Evolutionary conservation across 768 basidiomycete genomes (phyloP).

Genomic region (Podaxis sp.): DNA sequence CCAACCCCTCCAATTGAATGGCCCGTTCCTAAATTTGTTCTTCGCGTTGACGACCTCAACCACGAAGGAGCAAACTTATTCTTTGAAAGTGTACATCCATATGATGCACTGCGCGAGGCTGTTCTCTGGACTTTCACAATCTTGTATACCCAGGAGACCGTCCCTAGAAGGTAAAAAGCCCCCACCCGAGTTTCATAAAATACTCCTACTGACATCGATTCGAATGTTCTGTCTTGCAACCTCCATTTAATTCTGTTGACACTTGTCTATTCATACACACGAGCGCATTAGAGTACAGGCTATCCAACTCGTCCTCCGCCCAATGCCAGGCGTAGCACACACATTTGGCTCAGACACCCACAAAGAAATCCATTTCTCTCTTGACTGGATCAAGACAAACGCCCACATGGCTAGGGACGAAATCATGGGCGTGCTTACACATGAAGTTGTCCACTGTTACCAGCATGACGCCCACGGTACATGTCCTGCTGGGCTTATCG

Average conservation of each 20-base stretch:
- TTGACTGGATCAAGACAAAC: constrained; percentile 52
- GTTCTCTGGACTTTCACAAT: constrained; percentile 44
- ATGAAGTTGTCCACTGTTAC: constrained; percentile 78
- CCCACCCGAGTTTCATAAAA: too few species aligned
- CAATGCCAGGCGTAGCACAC: constrained; percentile 70
- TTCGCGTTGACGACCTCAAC: constrained; percentile 54
- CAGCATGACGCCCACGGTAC: constrained; percentile 60
- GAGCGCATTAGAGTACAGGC: constrained; percentile 39
- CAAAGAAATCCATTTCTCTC: constrained; percentile 75
- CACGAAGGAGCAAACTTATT: constrained; percentile 59
- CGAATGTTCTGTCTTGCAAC: background rate
- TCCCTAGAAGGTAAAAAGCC: constrained; percentile 31
- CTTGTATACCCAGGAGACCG: constrained; percentile 35
- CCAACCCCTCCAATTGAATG: constrained; percentile 28
- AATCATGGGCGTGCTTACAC: constrained; percentile 65
- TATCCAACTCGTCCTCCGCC: constrained; percentile 55
- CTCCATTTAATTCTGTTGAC: background rate
- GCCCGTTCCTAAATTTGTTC: constrained; percentile 51
- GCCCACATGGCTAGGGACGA: constrained; percentile 47
- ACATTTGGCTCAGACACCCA: constrained; percentile 48
- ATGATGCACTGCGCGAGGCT: constrained; percentile 36
- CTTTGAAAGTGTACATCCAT: constrained; percentile 44
- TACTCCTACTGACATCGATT: background rate
- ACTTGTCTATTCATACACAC: background rate
- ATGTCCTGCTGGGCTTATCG: constrained; percentile 68